phyloP scores from a whole-genome alignment of 2,329 filamentous ascomycete genomes.

The Volutella citrinella region DNA sequence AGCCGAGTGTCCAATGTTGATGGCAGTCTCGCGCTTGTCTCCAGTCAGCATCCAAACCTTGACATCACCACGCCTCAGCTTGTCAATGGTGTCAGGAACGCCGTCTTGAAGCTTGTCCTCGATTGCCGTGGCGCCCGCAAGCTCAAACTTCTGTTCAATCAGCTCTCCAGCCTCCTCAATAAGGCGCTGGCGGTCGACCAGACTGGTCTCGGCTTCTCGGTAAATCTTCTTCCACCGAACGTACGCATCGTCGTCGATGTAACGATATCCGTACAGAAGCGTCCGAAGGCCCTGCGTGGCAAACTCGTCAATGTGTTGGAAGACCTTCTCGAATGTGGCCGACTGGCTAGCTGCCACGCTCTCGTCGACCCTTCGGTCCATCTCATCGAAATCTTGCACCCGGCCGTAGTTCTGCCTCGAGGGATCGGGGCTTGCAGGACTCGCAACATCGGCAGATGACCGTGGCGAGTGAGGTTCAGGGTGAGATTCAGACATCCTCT shows the following conservation, averaged over 20 bases:
- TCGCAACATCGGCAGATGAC: conserved; percentile 23
- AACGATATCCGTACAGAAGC: conserved; percentile 78
- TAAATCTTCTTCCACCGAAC: conserved; percentile 73
- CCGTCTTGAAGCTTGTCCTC: conserved; percentile 90
- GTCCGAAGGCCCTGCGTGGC: conserved; percentile 85
- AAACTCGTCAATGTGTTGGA: conserved; percentile 86
- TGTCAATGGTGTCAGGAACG: conserved; percentile 89
- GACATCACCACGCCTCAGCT: conserved; percentile 81
- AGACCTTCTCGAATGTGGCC: conserved; percentile 76
- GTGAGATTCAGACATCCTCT: conserved; percentile 26
- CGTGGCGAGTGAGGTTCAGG: conserved; percentile 25
- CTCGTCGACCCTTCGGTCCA: conserved; percentile 58
- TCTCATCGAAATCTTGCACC: conserved; percentile 31
- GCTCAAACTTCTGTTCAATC: conserved; percentile 77
- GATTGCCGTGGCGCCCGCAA: conserved; percentile 86
- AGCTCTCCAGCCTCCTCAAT: conserved; percentile 79
- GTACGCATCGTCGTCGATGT: conserved; percentile 74
- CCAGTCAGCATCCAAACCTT: conserved; percentile 97
- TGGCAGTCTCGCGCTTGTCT: conserved; percentile 88
- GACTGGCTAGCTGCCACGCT: conserved; percentile 56
- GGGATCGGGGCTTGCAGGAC: conserved; percentile 14
- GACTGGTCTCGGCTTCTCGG: conserved; percentile 76
- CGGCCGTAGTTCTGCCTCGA: conserved; percentile 22
- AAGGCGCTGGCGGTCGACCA: conserved; percentile 73
- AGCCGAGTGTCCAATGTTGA: conserved; percentile 88